Evolutionary conservation across 768 basidiomycete genomes (phyloP), one percentile per base, ranked within the genome.

Genomic region (Pilatotrama ljubarskyi): DNA sequence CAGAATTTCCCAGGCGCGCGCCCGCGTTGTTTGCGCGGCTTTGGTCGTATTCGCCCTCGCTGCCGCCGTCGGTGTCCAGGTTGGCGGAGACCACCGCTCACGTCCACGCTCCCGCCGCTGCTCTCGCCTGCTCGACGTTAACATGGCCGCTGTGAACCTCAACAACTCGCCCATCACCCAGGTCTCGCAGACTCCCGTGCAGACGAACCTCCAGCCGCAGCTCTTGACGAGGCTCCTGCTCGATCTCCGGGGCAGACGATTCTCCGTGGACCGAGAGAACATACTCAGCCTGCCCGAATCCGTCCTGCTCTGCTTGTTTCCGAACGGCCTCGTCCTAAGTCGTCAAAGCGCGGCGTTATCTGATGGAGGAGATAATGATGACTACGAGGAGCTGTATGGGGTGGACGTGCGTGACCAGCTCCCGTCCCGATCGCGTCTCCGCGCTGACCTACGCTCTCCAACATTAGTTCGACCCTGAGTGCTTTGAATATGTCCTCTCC

Each of bases 261-360:
- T 98, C 77, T 87, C 91, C 61, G 93, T 99, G 43, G 97, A 98
- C 76, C 84, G 96, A 66, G 96, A 98, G 77, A 95, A 91, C 6
- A 89, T 99, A 71, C 97, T 98, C 95, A 93, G 95, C 72, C 82
- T 99, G 18, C 97, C 97, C 2, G 97, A 99, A 83, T 94, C 92
- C 17, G 94, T 99, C 46, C 81, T 98, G 53, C 79, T 99, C 37
- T 98, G 95, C 74, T 80, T 99, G 62, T 99, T 98, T 71, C 97
- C 97, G 10, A 98, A 98, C 69, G 97, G 96, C 18, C 85, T 98
- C 61, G 94, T 98, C 38, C 82, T 98, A 54, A 94, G 90, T 70
- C 82, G 95, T 62, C 92, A 95, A 70, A 90, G 89, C 61, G 82
- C 84, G 8, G 87, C 87, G 17, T 75, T 90, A 55, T 84, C 85